These are phyloP conservation scores for Meripilus lineatus DNA, from an alignment of 1,284 basidiomycete genomes.

Conservation along the genomic window DNA sequence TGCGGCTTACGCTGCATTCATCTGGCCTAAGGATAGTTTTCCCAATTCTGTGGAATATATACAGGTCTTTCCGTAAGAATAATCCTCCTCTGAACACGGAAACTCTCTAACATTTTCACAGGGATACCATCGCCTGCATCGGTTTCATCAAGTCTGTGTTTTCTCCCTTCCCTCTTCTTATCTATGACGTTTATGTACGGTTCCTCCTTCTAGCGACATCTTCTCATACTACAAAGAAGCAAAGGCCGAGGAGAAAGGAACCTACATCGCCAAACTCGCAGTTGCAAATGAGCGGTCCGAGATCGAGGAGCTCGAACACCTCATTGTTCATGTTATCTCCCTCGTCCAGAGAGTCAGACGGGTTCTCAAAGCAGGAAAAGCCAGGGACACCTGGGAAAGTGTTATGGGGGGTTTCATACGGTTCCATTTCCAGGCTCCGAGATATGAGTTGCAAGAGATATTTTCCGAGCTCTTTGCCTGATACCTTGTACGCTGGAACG, in stretches of 20 bases:
- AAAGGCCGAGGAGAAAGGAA: conserved; percentile 11
- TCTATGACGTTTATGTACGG: too few relatives aligned
- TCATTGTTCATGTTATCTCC: conserved; percentile 21
- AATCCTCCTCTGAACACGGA: too few relatives aligned
- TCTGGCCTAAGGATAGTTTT: not conserved
- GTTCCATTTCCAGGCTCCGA: conserved; percentile 11
- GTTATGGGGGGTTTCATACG: conserved; percentile 12
- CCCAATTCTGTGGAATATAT: not conserved
- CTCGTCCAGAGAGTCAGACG: conserved; percentile 6
- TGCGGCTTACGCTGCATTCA: conserved; percentile 1
- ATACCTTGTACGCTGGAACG: too few relatives aligned
- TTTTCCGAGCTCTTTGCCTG: conserved; percentile 4
- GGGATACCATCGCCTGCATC: conserved; percentile 6
- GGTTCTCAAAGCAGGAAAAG: conserved; percentile 9
- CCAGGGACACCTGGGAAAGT: conserved; percentile 14
- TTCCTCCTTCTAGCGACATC: conserved; percentile 15
- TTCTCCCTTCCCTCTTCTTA: not conserved
- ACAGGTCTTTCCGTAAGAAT: conserved; percentile 1
- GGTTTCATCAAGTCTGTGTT: conserved; percentile 7
- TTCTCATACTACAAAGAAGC: conserved; percentile 21
- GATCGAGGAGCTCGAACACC: conserved; percentile 16
- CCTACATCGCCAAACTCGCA: conserved; percentile 14
- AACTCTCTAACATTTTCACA: not conserved
- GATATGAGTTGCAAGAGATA: conserved; percentile 15
- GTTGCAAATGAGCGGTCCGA: conserved; percentile 8